Base-by-base conservation (phyloP, 306 rosid genomes). In the Prunus mongolica region DNA sequence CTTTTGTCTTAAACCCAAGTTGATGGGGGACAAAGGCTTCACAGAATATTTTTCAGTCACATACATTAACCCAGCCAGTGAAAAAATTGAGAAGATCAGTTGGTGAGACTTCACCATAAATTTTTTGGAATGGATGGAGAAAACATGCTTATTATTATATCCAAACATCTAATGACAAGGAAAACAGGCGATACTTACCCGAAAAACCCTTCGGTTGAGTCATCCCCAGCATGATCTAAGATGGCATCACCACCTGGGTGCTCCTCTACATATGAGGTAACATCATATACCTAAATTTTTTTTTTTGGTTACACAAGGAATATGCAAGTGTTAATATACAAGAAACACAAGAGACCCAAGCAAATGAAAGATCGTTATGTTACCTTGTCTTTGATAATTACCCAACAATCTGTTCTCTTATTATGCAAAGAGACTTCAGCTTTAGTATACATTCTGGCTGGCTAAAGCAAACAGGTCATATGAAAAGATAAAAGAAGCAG, bases 211-310 rank as follows among this genome's bases (percentile, higher is more conserved):
- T 86, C 87, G 22, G 96, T 93, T 78, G 98, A 85, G 82, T 91
- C 96, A 77, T 84, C 96, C 76, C 98, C 98, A 10, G 98, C 97
- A 77, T 95, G 97, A 55, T 88, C 79, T 67, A 92, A 83, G 83
- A 95, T 95, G 80, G 98, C 96, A 83, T 95, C 98, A 60, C 98
- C 98, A 65, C 98, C 98, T 3, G 98, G 98, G 84, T 95, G 98
- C 82, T 90, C 98, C 77, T 95, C 98, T 58, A 95, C 97, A 46
- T 95, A 92, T 30, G 98, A 78, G 76, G 97, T 92, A 55, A 95
- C 91, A 80, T 95, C 97, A 72, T 86, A 95, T 34, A 95, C 98
- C 98, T 94, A 67, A 52, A 28, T 41, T 64, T 72, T 28, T 57
- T 50, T 46, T 64, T 28, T 20, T 3, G 28, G 18, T 12, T 8